Evolutionary conservation across 352 stramenopile species (phyloP).

Genomic region (Pythium graminicola): DNA sequence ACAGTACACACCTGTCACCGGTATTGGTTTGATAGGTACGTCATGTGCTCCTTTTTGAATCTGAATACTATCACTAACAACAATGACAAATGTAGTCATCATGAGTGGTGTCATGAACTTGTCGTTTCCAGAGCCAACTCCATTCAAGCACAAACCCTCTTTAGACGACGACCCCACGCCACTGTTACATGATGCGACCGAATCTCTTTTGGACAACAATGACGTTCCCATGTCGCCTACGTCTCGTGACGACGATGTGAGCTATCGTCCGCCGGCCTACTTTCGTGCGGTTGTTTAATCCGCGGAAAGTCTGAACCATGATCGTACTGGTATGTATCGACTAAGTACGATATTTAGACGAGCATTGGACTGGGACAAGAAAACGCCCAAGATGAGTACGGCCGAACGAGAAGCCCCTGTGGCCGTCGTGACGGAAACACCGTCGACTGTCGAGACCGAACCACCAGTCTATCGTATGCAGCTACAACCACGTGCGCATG

Average conservation of each 20-base stretch:
- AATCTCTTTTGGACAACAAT: conserved; percentile 12
- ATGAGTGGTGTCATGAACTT: not conserved
- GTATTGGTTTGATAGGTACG: conserved; percentile 7
- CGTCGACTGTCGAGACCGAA: conserved; percentile 11
- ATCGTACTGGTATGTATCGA: conserved; percentile 9
- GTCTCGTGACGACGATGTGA: not conserved
- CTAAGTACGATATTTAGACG: conserved; percentile 1
- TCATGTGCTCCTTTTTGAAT: not conserved
- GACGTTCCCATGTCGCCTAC: not conserved
- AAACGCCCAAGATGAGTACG: conserved; percentile 26
- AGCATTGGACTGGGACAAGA: not conserved
- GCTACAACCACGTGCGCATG: conserved; percentile 68
- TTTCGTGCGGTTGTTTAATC: conserved; percentile 11
- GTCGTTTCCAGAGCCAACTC: not conserved
- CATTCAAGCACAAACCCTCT: not conserved
- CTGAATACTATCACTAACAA: not conserved
- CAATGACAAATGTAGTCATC: conserved; percentile 14
- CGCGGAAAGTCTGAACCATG: not conserved
- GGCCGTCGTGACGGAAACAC: conserved; percentile 24
- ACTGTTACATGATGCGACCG: conserved; percentile 1
- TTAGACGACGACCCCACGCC: conserved; percentile 1
- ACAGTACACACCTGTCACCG: not conserved
- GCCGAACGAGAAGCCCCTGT: conserved; percentile 14
- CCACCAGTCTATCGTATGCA: conserved; percentile 58
- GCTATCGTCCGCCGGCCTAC: conserved; percentile 16